Conservation (phyloP, 306 rosid genomes). For the Vicia sativa region DNA sequence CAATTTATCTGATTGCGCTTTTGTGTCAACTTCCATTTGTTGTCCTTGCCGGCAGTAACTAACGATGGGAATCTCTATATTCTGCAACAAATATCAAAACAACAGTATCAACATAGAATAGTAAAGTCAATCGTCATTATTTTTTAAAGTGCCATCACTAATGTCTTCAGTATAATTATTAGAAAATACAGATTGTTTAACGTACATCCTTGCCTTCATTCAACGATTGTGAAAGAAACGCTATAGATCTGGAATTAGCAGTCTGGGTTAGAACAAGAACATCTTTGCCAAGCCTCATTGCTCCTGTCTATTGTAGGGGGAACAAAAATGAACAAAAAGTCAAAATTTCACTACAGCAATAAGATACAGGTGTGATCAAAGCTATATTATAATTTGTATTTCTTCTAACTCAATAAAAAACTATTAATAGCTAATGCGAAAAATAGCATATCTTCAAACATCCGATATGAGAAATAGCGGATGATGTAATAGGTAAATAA, state of each 20-base stretch:
- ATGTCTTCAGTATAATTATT: constrained; percentile 13
- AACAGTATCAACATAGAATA: constrained; percentile 8
- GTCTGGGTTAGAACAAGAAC: constrained; percentile 66
- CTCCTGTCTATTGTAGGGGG: constrained; percentile 51
- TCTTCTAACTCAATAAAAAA: not conserved
- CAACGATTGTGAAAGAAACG: constrained; percentile 65
- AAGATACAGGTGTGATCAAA: constrained; percentile 18
- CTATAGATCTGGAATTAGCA: constrained; percentile 55
- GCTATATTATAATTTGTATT: not conserved
- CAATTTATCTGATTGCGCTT: constrained; percentile 45
- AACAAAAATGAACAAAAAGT: constrained; percentile 22
- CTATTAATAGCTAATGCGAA: too few species aligned
- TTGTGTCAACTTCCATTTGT: constrained; percentile 52
- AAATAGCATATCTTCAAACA: too few species aligned
- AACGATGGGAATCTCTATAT: constrained; percentile 64
- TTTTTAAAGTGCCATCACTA: not conserved
- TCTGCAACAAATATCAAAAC: constrained; percentile 41
- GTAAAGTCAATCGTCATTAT: not conserved
- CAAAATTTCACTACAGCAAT: constrained; percentile 27
- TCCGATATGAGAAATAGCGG: too few species aligned
- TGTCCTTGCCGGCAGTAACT: constrained; percentile 53
- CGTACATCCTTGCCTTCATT: constrained; percentile 62
- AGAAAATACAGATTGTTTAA: constrained; percentile 6
- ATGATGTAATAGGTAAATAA: too few species aligned
- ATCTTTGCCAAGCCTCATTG: constrained; percentile 68